A percentile compares a stretch with the other conserved stretches of the same genome.
Evolutionary conservation across 2,329 filamentous ascomycete species (phyloP).

Genomic region (Neopestalotiopsis sp.): DNA sequence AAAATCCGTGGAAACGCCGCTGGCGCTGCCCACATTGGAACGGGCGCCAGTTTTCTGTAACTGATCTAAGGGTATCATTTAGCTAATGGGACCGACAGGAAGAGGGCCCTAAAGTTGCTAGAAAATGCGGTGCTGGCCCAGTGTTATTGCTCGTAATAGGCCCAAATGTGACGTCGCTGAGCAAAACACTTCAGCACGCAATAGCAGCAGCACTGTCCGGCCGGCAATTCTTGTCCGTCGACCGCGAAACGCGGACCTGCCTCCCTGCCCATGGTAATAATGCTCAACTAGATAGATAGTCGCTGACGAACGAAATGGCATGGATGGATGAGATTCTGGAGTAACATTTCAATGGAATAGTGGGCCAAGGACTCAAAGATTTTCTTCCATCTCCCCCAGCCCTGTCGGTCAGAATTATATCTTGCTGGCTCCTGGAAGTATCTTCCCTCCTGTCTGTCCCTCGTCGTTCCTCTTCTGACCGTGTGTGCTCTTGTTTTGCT

Average conservation of each 20-base stretch:
- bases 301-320: background rate
- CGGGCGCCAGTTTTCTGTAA: slow-evolving; percentile 4
- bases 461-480: background rate
- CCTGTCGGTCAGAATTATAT: background rate
- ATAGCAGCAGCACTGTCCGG: background rate
- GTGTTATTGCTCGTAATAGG: background rate
- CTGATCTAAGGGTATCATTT: slow-evolving; percentile 12
- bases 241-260: background rate
- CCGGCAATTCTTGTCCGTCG: background rate
- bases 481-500: background rate
- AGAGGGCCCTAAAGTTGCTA: background rate
- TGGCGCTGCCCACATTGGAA: background rate
- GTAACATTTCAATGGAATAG: background rate
- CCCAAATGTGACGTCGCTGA: background rate
- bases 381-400: background rate
- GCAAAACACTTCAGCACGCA: background rate
- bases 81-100: slow-evolving; percentile 11
- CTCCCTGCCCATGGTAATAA: background rate
- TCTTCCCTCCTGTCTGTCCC: background rate
- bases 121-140: background rate
- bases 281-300: background rate
- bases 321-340: background rate
- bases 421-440: background rate
- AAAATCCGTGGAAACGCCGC: background rate
- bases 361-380: background rate